phyloP scores from a whole-genome alignment of 345 rosid species.

The Euphorbia tirucalli region DNA sequence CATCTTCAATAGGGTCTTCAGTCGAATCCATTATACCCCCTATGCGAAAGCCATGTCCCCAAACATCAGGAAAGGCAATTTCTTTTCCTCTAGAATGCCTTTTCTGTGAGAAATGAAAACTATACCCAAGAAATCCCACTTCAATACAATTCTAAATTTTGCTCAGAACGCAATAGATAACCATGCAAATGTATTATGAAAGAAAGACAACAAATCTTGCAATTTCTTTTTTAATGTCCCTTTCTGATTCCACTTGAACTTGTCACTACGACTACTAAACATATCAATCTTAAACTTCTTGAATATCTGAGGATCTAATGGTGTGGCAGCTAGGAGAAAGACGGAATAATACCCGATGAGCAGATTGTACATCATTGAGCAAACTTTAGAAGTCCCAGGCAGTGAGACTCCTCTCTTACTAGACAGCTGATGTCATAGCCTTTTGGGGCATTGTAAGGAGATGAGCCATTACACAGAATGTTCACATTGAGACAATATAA shows the following conservation, averaged over 20 bases:
- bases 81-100: too few relatives aligned
- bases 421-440: too few relatives aligned
- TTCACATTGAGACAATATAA: not conserved
- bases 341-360: not conserved
- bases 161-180: not conserved
- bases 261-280: not conserved
- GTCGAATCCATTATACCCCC: too few relatives aligned
- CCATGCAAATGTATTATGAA: not conserved
- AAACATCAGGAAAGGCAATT: too few relatives aligned
- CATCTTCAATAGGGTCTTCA: not conserved
- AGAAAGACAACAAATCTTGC: not conserved
- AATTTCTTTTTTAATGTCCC: not conserved
- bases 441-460: not conserved
- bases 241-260: not conserved
- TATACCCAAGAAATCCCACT: not conserved
- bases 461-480: not conserved
- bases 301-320: not conserved
- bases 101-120: too few relatives aligned
- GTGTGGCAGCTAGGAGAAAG: not conserved
- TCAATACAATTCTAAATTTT: not conserved
- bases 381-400: not conserved
- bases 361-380: not conserved
- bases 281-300: not conserved
- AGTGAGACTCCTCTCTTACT: too few relatives aligned
- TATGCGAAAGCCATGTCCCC: too few relatives aligned